phyloP scores from a whole-genome alignment of 2,329 filamentous ascomycete species.

The Volutella citrinella region DNA sequence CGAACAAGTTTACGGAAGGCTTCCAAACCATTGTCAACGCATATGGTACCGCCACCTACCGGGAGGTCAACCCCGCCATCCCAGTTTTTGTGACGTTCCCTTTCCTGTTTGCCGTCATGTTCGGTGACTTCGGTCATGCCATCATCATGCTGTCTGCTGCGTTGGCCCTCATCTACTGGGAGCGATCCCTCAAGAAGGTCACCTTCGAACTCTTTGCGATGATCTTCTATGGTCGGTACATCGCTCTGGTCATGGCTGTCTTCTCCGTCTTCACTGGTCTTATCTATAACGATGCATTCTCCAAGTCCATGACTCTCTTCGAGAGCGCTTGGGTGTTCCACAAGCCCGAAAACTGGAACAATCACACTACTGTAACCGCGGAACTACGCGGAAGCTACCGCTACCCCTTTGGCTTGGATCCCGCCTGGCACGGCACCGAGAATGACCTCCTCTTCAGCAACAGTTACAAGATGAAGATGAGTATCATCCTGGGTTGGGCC shows the following conservation, averaged over 20 bases:
- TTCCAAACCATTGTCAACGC: conserved; percentile 99
- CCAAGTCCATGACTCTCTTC: conserved; percentile 86
- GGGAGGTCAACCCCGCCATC: conserved; percentile 92
- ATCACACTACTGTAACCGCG: conserved; percentile 63
- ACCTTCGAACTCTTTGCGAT: conserved; percentile 92
- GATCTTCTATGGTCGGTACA: conserved; percentile 98
- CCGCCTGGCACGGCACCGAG: conserved; percentile 93
- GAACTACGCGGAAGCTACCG: conserved; percentile 71
- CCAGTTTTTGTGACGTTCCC: conserved; percentile 97
- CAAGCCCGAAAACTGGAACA: conserved; percentile 63
- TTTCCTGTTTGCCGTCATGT: conserved; percentile 99
- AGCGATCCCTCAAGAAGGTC: conserved; percentile 90
- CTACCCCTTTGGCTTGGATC: conserved; percentile 94
- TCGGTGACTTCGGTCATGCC: conserved; percentile 95
- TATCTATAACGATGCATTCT: conserved; percentile 97
- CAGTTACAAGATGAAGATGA: conserved; percentile 99
- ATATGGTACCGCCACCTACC: conserved; percentile 96
- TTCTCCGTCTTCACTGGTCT: conserved; percentile 97
- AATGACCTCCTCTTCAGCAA: conserved; percentile 95
- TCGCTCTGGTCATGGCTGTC: conserved; percentile 95
- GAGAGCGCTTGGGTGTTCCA: conserved; percentile 83
- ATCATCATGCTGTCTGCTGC: conserved; percentile 83
- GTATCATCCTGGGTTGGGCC: conserved; percentile 93
- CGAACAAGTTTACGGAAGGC: conserved; percentile 95
- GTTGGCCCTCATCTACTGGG: conserved; percentile 92